Conservation (phyloP, 208 protist genomes). For the Crithidia fasciculata region DNA sequence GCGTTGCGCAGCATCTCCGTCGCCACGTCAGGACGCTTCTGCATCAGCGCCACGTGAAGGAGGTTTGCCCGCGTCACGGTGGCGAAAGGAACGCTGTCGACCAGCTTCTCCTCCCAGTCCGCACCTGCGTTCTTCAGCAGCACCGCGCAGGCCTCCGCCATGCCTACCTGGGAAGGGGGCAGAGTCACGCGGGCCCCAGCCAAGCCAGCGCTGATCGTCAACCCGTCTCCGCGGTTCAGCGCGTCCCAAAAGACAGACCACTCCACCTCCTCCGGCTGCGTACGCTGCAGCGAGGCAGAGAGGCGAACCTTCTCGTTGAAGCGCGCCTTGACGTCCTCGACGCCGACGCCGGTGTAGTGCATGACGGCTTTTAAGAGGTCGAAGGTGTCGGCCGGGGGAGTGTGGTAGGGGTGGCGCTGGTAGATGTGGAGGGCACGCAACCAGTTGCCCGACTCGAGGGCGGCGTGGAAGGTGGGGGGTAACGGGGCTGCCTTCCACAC, state of each 20-base stretch:
- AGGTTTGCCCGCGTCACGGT: slow-evolving; percentile 86
- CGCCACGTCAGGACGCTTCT: slow-evolving; percentile 79
- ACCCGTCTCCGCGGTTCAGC: slow-evolving; percentile 82
- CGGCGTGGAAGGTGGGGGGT: slow-evolving; percentile 73
- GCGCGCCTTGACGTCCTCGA: slow-evolving; percentile 85
- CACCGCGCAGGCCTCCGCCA: slow-evolving; percentile 88
- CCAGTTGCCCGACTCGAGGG: slow-evolving; percentile 86
- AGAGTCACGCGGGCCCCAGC: slow-evolving; percentile 52
- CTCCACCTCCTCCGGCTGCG: slow-evolving; percentile 83
- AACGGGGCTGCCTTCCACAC: slow-evolving; percentile 88
- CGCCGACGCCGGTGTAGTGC: slow-evolving; percentile 81
- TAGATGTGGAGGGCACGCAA: slow-evolving; percentile 78
- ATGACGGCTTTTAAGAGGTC: slow-evolving; percentile 85
- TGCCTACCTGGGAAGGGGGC: slow-evolving; percentile 64
- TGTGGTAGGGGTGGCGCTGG: slow-evolving; percentile 88
- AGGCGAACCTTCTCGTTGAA: slow-evolving; percentile 90
- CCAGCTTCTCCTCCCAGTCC: slow-evolving; percentile 74
- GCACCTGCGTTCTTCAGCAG: slow-evolving; percentile 72
- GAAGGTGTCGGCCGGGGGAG: slow-evolving; percentile 85
- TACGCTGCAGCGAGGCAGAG: slow-evolving; percentile 70
- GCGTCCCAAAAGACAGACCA: slow-evolving; percentile 89
- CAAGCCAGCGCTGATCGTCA: slow-evolving; percentile 77
- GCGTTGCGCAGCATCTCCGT: slow-evolving; percentile 78
- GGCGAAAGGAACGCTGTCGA: slow-evolving; percentile 82
- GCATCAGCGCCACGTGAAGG: slow-evolving; percentile 65